Evolutionary conservation across 805 yeast genomes (phyloP).

Genomic region (Ogataea paradorogensis): DNA sequence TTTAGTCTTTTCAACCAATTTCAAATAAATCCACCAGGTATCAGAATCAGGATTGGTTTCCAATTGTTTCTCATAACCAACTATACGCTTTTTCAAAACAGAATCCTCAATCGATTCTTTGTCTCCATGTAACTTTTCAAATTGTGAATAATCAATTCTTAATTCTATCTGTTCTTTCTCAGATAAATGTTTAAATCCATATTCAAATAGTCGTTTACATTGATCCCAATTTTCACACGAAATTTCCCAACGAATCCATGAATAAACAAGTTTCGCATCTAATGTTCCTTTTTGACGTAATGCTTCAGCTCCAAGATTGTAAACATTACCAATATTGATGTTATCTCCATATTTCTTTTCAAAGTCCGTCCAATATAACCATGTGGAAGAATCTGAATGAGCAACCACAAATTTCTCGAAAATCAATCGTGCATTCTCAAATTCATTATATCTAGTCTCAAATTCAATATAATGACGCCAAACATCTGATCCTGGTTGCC

Average conservation of each 20-base stretch:
- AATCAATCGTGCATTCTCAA: slow-evolving; percentile 54
- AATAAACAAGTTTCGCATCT: slow-evolving; percentile 39
- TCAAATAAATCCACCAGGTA: slow-evolving; percentile 77
- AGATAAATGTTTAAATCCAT: slow-evolving; percentile 43
- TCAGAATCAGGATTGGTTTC: slow-evolving; percentile 53
- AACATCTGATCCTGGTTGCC: slow-evolving; percentile 65
- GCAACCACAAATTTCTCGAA: slow-evolving; percentile 55
- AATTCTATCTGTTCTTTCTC: slow-evolving; percentile 35
- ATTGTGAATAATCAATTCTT: slow-evolving; percentile 46
- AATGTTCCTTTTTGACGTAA: slow-evolving; percentile 33
- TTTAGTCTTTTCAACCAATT: slow-evolving; percentile 43
- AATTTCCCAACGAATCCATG: slow-evolving; percentile 75
- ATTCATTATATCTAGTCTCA: slow-evolving; percentile 58
- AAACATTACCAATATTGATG: slow-evolving; percentile 57
- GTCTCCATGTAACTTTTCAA: slow-evolving; percentile 66
- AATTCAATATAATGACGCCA: slow-evolving; percentile 76
- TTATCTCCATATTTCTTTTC: slow-evolving; percentile 53
- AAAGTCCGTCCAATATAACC: slow-evolving; percentile 75
- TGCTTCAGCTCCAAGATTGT: slow-evolving; percentile 62
- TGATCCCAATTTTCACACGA: slow-evolving; percentile 58
- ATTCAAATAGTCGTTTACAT: slow-evolving; percentile 53
- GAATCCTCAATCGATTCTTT: slow-evolving; percentile 50
- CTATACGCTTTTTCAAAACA: slow-evolving; percentile 51
- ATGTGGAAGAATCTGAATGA: slow-evolving; percentile 53
- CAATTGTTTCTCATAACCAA: slow-evolving; percentile 51